Evolutionary conservation across 2,329 filamentous ascomycete species (phyloP).

Genomic region (Drechslerella dactyloides): DNA sequence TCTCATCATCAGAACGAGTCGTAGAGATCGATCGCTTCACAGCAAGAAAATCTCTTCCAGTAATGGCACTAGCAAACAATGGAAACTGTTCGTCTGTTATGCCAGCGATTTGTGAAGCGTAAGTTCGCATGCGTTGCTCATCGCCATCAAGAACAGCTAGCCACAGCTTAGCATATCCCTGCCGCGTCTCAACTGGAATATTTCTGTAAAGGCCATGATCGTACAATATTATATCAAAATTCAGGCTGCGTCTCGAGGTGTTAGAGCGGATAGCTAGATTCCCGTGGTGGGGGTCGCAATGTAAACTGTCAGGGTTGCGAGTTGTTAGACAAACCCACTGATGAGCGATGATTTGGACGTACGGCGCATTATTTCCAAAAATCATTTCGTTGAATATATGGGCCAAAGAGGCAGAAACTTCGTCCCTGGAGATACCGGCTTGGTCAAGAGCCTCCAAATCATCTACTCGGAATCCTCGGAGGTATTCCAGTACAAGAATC

Average conservation of each 20-base stretch:
- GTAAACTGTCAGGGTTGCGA: constrained; percentile 61
- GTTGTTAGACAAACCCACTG: neutral
- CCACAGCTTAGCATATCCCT: constrained; percentile 96
- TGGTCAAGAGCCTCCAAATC: constrained; percentile 85
- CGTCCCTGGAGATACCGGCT: constrained; percentile 88
- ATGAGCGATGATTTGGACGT: neutral
- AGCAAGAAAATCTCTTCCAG: constrained; percentile 84
- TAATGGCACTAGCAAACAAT: constrained; percentile 94
- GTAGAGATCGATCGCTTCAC: constrained; percentile 68
- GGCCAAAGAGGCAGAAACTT: constrained; percentile 88
- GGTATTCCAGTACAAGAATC: constrained; percentile 93
- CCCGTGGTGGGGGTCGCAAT: constrained; percentile 96
- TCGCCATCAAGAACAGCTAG: constrained; percentile 92
- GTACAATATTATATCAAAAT: constrained; percentile 96
- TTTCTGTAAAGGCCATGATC: constrained; percentile 96
- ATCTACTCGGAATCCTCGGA: constrained; percentile 84
- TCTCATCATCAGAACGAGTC: constrained; percentile 75
- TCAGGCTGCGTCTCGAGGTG: constrained; percentile 66
- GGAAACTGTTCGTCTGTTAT: constrained; percentile 90
- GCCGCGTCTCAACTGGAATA: constrained; percentile 77
- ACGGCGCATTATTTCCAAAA: constrained; percentile 81
- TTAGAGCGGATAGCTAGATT: constrained; percentile 93
- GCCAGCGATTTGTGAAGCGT: constrained; percentile 85
- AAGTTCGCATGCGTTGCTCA: constrained; percentile 81
- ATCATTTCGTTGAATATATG: constrained; percentile 99